A percentile compares a stretch with the other conserved stretches of the same genome.
Evolutionary conservation across 1,139 yeast species (phyloP).

Genomic region (Yamadazyma aaseri): DNA sequence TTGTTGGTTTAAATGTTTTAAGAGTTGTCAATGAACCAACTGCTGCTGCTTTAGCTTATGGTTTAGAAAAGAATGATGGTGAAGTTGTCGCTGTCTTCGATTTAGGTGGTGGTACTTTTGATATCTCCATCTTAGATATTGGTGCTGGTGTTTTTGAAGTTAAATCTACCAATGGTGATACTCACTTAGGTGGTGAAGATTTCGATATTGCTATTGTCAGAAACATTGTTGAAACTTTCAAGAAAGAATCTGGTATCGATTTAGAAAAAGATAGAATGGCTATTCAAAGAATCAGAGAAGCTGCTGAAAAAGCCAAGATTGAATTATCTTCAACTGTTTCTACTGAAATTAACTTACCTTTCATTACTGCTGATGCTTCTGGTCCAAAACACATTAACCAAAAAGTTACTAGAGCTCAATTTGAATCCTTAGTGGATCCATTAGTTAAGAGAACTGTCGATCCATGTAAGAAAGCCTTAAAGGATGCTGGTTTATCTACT

Average conservation of each 20-base stretch:
- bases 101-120: constrained; percentile 99
- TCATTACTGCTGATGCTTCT: constrained; percentile 92
- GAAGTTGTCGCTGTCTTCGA: constrained; percentile 82
- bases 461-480: constrained; percentile 97
- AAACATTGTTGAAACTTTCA: constrained; percentile 87
- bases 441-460: constrained; percentile 90
- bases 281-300: constrained; percentile 98
- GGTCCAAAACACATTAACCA: constrained; percentile 99
- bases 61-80: constrained; percentile 66
- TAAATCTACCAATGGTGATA: constrained; percentile 99
- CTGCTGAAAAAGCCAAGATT: constrained; percentile 99
- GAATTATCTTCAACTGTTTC: constrained; percentile 92
- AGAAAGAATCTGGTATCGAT: constrained; percentile 89
- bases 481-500: constrained; percentile 87
- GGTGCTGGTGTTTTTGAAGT: constrained; percentile 99
- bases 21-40: constrained; percentile 64
- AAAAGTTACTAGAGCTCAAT: constrained; percentile 89
- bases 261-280: constrained; percentile 95
- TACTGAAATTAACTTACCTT: constrained; percentile 95
- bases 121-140: constrained; percentile 93
- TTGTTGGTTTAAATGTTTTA: constrained; percentile 59
- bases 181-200: constrained; percentile 99
- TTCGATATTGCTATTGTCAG: constrained; percentile 85
- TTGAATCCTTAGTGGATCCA: constrained; percentile 87
- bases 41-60: constrained; percentile 64